Percentiles rank a stretch among this genome's conserved stretches.
phyloP scores from a whole-genome alignment of 306 rosid genomes.

The Delonix regia region DNA sequence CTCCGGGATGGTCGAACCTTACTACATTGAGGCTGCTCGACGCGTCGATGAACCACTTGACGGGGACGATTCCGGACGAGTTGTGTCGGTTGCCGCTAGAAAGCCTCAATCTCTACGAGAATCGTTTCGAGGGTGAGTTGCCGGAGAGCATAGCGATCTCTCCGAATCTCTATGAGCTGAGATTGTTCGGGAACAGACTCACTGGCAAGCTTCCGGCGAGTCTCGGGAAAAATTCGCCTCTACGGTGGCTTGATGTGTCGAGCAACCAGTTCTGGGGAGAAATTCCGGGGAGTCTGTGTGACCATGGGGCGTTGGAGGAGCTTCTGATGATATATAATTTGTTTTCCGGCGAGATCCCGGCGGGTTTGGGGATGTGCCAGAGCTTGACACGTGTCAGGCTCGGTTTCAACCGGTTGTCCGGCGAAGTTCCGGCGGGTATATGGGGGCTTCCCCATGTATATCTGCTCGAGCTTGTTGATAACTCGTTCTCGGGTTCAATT shows the following conservation, averaged over 20 bases:
- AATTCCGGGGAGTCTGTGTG: conserved; percentile 70
- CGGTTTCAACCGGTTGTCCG: conserved; percentile 63
- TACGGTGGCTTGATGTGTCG: conserved; percentile 72
- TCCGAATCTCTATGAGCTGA: conserved; percentile 59
- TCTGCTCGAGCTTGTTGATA: conserved; percentile 67
- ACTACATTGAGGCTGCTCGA: conserved; percentile 63
- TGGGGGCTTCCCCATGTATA: conserved; percentile 84
- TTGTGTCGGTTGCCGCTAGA: conserved; percentile 63
- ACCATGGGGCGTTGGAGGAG: conserved; percentile 64
- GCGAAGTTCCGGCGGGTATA: conserved; percentile 76
- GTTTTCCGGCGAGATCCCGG: conserved; percentile 79
- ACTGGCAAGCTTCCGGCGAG: conserved; percentile 69
- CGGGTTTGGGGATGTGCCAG: conserved; percentile 66
- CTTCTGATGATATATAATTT: conserved; percentile 59
- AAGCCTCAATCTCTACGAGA: conserved; percentile 82
- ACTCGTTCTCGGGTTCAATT: conserved; percentile 69
- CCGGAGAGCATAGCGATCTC: conserved; percentile 76
- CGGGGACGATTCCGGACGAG: conserved; percentile 73
- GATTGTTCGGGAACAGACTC: conserved; percentile 67
- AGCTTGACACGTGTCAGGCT: conserved; percentile 67
- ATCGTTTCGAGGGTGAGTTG: conserved; percentile 67
- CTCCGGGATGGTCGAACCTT: conserved; percentile 66
- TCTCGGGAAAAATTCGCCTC: conserved; percentile 65
- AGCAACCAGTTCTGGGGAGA: conserved; percentile 68
- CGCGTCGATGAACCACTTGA: conserved; percentile 76